Conservation (phyloP, 345 rosid species). For the Hibiscus trionum region DNA sequence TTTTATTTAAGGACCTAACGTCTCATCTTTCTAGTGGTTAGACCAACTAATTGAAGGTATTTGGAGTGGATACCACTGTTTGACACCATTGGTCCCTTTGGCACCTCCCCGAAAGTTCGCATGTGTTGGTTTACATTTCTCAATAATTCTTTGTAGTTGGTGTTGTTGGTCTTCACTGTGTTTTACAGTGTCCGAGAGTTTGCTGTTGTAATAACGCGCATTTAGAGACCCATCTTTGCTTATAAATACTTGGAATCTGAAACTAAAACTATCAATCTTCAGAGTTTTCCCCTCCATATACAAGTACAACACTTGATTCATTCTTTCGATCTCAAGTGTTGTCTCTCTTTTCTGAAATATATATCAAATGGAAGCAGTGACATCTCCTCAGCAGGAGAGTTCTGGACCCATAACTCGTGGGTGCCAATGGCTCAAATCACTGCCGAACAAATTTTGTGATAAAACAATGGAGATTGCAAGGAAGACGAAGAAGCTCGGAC, state of each 20-base stretch:
- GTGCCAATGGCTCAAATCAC: neutral
- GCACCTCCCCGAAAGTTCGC: neutral
- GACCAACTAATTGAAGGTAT: no score
- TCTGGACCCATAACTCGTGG: neutral
- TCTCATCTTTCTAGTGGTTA: no score
- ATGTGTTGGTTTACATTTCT: neutral
- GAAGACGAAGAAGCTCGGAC: constrained; percentile 17
- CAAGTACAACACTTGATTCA: neutral
- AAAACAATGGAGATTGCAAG: constrained; percentile 4
- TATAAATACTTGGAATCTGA: neutral
- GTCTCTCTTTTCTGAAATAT: neutral
- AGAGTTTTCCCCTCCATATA: neutral
- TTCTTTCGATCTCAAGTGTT: neutral
- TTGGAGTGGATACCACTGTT: neutral
- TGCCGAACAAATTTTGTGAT: neutral
- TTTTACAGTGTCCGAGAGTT: neutral
- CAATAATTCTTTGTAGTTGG: neutral
- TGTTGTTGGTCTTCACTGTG: no score
- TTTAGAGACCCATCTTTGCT: neutral
- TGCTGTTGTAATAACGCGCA: neutral
- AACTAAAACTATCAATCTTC: neutral
- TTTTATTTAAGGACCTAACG: no score
- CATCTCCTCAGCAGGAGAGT: neutral
- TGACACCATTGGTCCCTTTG: neutral
- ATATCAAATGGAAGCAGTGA: neutral